These are phyloP conservation scores for Globisporangium echinulatum DNA, from an alignment of 352 stramenopile species.

Conservation along the genomic window DNA sequence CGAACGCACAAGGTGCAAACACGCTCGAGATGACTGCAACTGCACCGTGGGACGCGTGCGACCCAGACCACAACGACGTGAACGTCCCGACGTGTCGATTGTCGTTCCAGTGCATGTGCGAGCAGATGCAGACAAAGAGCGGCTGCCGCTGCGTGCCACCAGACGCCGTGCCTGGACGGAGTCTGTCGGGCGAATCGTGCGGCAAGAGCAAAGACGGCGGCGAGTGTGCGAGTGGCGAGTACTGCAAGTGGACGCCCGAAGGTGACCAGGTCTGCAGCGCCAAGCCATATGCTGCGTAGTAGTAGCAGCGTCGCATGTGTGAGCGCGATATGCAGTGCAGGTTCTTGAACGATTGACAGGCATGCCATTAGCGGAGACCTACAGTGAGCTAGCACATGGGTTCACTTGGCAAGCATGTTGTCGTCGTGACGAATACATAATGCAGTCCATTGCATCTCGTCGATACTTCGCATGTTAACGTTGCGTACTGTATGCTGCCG, in stretches of 20 bases:
- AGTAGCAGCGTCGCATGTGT: background rate
- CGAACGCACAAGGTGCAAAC: constrained; percentile 24
- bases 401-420: no score
- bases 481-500: no score
- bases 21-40: constrained; percentile 26
- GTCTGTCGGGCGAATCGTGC: constrained; percentile 10
- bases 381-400: no score
- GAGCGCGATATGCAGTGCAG: no score
- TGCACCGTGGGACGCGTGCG: constrained; percentile 26
- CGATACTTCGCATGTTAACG: no score
- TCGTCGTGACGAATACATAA: no score
- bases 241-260: constrained; percentile 33
- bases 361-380: no score
- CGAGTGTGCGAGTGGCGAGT: constrained; percentile 22
- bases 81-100: constrained; percentile 30
- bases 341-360: no score
- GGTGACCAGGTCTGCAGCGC: constrained; percentile 26
- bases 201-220: constrained; percentile 18
- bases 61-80: constrained; percentile 24
- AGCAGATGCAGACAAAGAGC: constrained; percentile 6
- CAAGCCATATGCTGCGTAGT: constrained; percentile 34
- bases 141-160: constrained; percentile 27
- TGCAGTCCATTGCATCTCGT: no score
- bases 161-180: constrained; percentile 28
- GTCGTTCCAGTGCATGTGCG: constrained; percentile 32